Evolutionary conservation across 2,329 filamentous ascomycete genomes (phyloP).

Genomic region (Colletotrichum truncatum): DNA sequence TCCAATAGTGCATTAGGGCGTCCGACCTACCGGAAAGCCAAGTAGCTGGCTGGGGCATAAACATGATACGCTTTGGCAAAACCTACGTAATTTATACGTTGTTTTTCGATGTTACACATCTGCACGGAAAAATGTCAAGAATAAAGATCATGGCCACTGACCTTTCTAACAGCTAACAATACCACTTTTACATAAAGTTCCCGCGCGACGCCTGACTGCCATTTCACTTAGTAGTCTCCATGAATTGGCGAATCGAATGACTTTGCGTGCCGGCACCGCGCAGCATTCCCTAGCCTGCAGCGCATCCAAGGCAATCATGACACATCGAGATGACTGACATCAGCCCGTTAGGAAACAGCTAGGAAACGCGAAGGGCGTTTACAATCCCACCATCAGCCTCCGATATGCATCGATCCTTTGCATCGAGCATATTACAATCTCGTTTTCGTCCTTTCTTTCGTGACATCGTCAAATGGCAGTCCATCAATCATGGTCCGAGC

Average conservation of each 20-base stretch:
- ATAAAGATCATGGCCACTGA: not conserved
- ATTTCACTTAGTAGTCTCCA: no score
- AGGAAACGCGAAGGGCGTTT: not conserved
- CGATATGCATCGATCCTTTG: not conserved
- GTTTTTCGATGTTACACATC: no score
- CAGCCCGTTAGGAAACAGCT: not conserved
- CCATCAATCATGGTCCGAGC: not conserved
- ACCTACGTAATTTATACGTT: no score
- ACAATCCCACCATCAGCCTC: not conserved
- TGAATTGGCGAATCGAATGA: constrained; percentile 6
- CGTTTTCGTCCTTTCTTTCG: constrained; percentile 9
- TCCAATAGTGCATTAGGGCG: not conserved
- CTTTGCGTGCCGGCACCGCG: not conserved
- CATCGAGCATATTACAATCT: not conserved
- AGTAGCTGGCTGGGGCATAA: not conserved
- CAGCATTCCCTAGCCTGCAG: not conserved
- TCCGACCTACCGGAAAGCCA: not conserved
- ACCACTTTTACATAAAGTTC: not conserved
- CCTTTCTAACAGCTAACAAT: no score
- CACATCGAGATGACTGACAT: not conserved
- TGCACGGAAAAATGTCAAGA: no score
- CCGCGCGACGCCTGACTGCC: not conserved
- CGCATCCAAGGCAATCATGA: not conserved
- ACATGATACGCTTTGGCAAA: not conserved
- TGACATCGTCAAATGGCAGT: constrained; percentile 9